A percentile compares a stretch with the other conserved stretches of the same genome.
phyloP scores from a whole-genome alignment of 495 filamentous ascomycete genomes.

The Collariella sp. region DNA sequence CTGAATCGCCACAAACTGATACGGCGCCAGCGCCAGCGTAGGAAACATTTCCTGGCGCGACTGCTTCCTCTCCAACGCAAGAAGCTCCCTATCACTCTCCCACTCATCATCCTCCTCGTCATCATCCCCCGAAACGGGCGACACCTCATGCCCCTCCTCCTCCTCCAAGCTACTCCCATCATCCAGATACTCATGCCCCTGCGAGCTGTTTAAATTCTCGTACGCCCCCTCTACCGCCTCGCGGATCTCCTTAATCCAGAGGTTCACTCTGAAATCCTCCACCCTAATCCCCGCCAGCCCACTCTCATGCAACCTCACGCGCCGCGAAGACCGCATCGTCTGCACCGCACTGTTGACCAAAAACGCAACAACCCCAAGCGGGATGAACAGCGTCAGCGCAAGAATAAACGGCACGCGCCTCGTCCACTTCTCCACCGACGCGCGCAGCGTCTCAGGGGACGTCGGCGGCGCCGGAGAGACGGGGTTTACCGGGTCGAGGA shows the following conservation, averaged over 20 bases:
- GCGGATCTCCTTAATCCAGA: slow-evolving; percentile 64
- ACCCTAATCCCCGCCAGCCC: slow-evolving; percentile 56
- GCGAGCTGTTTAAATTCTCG: slow-evolving; percentile 56
- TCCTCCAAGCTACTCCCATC: slow-evolving; percentile 13
- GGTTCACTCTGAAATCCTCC: slow-evolving; percentile 62
- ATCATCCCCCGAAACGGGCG: too few species aligned
- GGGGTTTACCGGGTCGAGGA: slow-evolving; percentile 63
- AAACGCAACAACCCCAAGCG: slow-evolving; percentile 60
- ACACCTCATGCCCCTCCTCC: background rate
- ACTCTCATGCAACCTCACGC: slow-evolving; percentile 67
- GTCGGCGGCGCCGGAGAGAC: slow-evolving; percentile 38
- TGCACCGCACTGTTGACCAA: slow-evolving; percentile 69
- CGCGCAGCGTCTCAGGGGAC: slow-evolving; percentile 20
- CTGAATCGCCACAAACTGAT: slow-evolving; percentile 76
- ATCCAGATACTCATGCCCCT: slow-evolving; percentile 48
- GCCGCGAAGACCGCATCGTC: slow-evolving; percentile 56
- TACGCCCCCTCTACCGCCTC: slow-evolving; percentile 64
- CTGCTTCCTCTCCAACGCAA: slow-evolving; percentile 32
- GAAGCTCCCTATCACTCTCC: slow-evolving; percentile 12
- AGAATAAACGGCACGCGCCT: slow-evolving; percentile 49
- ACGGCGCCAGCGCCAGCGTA: slow-evolving; percentile 64
- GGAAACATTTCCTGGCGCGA: slow-evolving; percentile 37
- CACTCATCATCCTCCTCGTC: slow-evolving; percentile 2
- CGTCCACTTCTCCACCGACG: slow-evolving; percentile 24
- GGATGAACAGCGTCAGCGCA: slow-evolving; percentile 56